phyloP scores from a whole-genome alignment of 2,329 filamentous ascomycete genomes.

The Cladosporium velox region DNA sequence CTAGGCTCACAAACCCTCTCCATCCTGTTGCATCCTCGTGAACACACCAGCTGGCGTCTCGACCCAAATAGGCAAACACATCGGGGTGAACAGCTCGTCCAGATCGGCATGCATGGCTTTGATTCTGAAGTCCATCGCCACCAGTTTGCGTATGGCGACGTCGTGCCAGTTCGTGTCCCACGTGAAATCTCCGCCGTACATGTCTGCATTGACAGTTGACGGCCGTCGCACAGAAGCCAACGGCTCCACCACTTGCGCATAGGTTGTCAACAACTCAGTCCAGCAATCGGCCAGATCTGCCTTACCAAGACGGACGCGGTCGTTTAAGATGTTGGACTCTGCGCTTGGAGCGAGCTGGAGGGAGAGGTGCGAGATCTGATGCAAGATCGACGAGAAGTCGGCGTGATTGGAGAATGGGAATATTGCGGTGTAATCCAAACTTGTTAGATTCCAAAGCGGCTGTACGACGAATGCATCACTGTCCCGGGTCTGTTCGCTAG shows the following conservation, averaged over 20 bases:
- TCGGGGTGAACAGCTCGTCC: slow-evolving; percentile 30
- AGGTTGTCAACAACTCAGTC: slow-evolving; percentile 35
- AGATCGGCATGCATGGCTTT: slow-evolving; percentile 29
- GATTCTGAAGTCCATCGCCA: slow-evolving; percentile 27
- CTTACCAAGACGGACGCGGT: slow-evolving; percentile 42
- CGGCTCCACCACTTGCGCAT: slow-evolving; percentile 25
- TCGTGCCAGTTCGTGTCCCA: slow-evolving; percentile 10
- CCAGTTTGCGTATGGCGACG: neutral
- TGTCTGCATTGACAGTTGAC: neutral
- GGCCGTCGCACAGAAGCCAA: slow-evolving; percentile 18
- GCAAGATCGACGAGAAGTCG: slow-evolving; percentile 31
- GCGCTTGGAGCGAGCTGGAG: slow-evolving; percentile 47
- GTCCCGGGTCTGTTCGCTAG: no score
- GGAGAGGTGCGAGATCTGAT: slow-evolving; percentile 34
- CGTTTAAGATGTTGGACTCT: slow-evolving; percentile 42
- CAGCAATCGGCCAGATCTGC: slow-evolving; percentile 46
- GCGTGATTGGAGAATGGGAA: slow-evolving; percentile 37
- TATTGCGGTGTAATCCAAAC: slow-evolving; percentile 38
- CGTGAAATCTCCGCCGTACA: neutral
- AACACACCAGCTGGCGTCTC: slow-evolving; percentile 31
- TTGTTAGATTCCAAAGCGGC: slow-evolving; percentile 33
- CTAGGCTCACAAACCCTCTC: neutral
- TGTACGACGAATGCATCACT: neutral
- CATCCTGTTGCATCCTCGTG: neutral
- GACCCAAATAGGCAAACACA: slow-evolving; percentile 35